These are phyloP conservation scores for Huiozyma sinensis DNA, from an alignment of 805 yeast species.

Conservation along the genomic window DNA sequence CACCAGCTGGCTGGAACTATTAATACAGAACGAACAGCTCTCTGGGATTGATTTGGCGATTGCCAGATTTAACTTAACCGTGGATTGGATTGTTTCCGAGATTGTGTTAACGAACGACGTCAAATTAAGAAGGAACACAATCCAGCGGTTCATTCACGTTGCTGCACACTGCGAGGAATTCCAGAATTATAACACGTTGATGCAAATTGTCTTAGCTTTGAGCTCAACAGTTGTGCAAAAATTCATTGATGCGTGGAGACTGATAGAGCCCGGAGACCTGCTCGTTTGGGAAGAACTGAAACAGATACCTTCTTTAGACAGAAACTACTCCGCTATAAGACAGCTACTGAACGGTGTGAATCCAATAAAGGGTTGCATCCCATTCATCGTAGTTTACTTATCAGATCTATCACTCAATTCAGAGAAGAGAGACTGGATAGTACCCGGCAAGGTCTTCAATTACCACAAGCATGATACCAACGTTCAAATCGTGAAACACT, in stretches of 20 bases:
- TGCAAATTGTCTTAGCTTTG: constrained; percentile 78
- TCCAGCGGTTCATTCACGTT: constrained; percentile 80
- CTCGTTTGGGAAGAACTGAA: constrained; percentile 58
- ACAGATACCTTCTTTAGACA: constrained; percentile 59
- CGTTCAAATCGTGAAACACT: constrained; percentile 64
- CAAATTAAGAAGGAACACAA: constrained; percentile 51
- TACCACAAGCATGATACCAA: constrained; percentile 68
- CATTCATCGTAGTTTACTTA: constrained; percentile 78
- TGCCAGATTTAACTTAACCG: constrained; percentile 77
- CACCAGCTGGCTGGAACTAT: constrained; percentile 73
- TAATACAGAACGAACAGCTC: constrained; percentile 43
- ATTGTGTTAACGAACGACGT: constrained; percentile 56
- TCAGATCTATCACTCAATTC: constrained; percentile 70
- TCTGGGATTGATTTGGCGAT: constrained; percentile 79
- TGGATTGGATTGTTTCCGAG: constrained; percentile 88
- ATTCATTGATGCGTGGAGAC: constrained; percentile 62
- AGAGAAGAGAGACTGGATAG: constrained; percentile 29
- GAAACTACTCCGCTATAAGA: constrained; percentile 62
- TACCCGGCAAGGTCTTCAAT: constrained; percentile 42
- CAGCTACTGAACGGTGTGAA: constrained; percentile 38
- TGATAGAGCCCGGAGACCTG: constrained; percentile 61
- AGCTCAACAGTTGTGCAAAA: constrained; percentile 52
- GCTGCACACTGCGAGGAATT: constrained; percentile 62
- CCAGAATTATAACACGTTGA: constrained; percentile 79
- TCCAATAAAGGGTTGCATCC: constrained; percentile 69